Conservation (phyloP, 768 basidiomycete species). For the Hygrophorus pudorinus region DNA sequence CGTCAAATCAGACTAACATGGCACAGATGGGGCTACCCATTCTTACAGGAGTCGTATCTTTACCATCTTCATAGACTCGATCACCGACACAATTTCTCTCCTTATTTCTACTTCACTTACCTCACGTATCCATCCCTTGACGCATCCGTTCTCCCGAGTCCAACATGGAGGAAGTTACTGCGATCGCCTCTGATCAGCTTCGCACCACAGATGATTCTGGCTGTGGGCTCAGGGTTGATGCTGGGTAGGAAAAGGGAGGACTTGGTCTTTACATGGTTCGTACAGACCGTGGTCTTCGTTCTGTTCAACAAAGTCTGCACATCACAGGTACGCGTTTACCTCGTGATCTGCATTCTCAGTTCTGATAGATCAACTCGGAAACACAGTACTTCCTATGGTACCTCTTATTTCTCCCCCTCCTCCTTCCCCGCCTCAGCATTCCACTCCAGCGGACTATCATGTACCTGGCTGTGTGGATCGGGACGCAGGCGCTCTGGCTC, state of each 20-base stretch:
- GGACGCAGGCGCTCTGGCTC: conserved; percentile 81
- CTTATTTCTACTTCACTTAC: conserved; percentile 94
- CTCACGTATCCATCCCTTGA: conserved; percentile 56
- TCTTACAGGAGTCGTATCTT: conserved; percentile 85
- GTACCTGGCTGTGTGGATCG: conserved; percentile 56
- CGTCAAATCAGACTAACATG: conserved; percentile 2
- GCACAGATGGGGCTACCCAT: conserved; percentile 86
- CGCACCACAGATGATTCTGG: conserved; percentile 69
- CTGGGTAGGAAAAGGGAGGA: conserved; percentile 50
- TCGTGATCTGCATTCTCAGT: background rate
- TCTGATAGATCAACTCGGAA: background rate
- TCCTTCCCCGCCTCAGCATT: conserved; percentile 59
- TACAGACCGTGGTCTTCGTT: conserved; percentile 88
- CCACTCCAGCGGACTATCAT: conserved; percentile 29
- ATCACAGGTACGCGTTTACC: conserved; percentile 54
- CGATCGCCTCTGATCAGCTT: conserved; percentile 77
- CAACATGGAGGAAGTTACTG: conserved; percentile 33
- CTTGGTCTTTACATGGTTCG: conserved; percentile 78
- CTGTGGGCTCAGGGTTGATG: conserved; percentile 62
- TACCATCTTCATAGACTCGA: conserved; percentile 89
- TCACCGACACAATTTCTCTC: conserved; percentile 97
- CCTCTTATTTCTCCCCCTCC: conserved; percentile 74
- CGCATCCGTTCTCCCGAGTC: conserved; percentile 13
- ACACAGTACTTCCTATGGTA: conserved; percentile 96
- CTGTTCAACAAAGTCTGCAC: conserved; percentile 98